Evolutionary conservation across 352 stramenopile genomes (phyloP), one percentile per base, ranked within the genome.

Genomic region (Phytophthora colocasiae): DNA sequence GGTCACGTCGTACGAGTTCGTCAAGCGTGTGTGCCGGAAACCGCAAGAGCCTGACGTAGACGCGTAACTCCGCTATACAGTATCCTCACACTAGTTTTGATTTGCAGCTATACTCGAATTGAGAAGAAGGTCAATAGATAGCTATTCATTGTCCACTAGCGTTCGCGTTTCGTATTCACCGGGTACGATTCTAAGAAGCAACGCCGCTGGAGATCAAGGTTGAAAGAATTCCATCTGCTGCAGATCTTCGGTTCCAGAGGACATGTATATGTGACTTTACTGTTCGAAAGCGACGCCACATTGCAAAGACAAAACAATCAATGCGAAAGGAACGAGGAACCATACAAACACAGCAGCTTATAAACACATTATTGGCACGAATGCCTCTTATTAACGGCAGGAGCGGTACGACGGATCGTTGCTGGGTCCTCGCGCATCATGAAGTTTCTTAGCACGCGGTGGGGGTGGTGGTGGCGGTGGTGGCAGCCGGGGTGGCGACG

Each of bases 1-100:
- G 66, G 85, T 97, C 50, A 88, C 90, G 12, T 93, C 90, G 22
- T 97, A 97, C 72, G 90, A 97, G 73, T 92, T 96, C 48, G 85
- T 97, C 51, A 97, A 97, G 80, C 87, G 89, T 57, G 81, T 92
- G 69, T 92, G 85, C 22, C 78, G 81, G 52, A 93, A 87, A 62
- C 73, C 78, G 14, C 73, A 77, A 44, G 57, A 57, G 5, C 46
- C 71, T 9, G 74, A 88, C 41, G 32, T 36, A 24, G 29, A 44
- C 38, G 56, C 45, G 2, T 75, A 64, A 59, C 22, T 40, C 34
- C 14, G 31, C 29, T 67, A 58, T 53, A 65, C 41, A 66, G 56
- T 58, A 68, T 50, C 34, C 19, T 7, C 29, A 53, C 46, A 43
- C n/a, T 63, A 57, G 44, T 58, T 63, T 69, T 63, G 15, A 41